Evolutionary conservation across 2,329 filamentous ascomycete genomes (phyloP).

Genomic region (Fusarium marasasianum): DNA sequence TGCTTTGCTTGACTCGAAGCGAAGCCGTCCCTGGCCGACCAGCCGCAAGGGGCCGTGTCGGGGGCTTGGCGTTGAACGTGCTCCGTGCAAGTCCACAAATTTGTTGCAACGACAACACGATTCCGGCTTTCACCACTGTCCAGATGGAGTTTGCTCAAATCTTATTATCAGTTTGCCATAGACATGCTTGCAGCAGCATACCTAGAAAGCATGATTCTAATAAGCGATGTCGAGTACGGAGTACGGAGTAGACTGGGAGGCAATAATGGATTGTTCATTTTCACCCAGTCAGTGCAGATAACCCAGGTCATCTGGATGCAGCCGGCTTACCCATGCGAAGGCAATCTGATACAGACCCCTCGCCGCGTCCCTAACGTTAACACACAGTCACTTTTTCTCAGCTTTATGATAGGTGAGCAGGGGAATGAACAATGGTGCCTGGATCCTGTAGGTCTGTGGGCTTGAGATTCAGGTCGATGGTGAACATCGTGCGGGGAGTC

Average conservation of each 20-base stretch:
- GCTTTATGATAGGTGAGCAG: conserved; percentile 18
- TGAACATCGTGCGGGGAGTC: conserved; percentile 34
- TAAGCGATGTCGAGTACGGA: not conserved
- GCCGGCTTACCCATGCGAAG: conserved; percentile 33
- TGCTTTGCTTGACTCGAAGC: conserved; percentile 37
- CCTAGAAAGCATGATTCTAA: not conserved
- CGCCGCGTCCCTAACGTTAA: conserved; percentile 26
- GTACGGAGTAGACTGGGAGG: not conserved
- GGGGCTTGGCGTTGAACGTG: conserved; percentile 9
- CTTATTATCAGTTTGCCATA: conserved; percentile 17
- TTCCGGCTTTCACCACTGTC: conserved; percentile 10
- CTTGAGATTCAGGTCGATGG: conserved; percentile 33
- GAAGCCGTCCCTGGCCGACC: conserved; percentile 40
- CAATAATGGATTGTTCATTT: not conserved
- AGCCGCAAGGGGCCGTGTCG: conserved; percentile 34
- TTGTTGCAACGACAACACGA: conserved; percentile 13
- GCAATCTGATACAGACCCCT: conserved; percentile 33
- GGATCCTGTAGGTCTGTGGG: conserved; percentile 37
- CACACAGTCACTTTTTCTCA: conserved; percentile 4
- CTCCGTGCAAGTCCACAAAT: conserved; percentile 4
- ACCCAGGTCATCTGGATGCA: conserved; percentile 33
- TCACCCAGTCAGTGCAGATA: not conserved
- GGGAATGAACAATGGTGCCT: conserved; percentile 37
- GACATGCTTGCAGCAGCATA: conserved; percentile 2
- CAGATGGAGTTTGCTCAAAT: not conserved